Conservation (phyloP, 225 moss, liverwort and hornwort genomes). For the Pseudoscleropodium purum region DNA sequence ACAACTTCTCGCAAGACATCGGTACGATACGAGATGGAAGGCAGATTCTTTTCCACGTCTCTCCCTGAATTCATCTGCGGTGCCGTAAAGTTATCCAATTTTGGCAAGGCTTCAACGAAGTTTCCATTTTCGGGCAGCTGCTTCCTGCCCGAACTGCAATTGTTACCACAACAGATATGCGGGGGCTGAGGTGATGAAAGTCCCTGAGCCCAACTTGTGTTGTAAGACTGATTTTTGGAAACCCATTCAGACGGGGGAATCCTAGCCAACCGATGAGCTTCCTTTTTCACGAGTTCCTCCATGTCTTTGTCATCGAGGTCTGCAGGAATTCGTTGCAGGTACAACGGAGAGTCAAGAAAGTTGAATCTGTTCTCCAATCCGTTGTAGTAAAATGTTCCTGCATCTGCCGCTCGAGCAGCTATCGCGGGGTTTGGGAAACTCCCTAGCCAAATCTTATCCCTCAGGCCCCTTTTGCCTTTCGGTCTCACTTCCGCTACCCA, state of each 20-base stretch:
- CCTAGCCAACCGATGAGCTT: neutral
- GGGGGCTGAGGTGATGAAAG: neutral
- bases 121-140: too few relatives aligned
- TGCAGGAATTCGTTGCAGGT: neutral
- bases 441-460: neutral
- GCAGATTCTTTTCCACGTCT: neutral
- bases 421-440: neutral
- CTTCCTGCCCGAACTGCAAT: neutral
- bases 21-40: neutral
- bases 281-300: neutral
- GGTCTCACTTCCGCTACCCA: neutral
- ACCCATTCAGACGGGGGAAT: neutral
- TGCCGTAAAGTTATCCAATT: neutral
- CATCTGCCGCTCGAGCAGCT: constrained; percentile 4
- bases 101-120: neutral
- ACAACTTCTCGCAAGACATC: neutral
- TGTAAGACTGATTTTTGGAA: neutral
- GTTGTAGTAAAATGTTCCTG: neutral
- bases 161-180: neutral
- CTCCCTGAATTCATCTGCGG: neutral
- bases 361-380: neutral
- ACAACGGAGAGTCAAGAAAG: neutral
- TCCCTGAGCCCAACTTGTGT: neutral
- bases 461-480: neutral
- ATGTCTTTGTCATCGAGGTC: neutral